Evolutionary conservation across 2,329 filamentous ascomycete species (phyloP), one percentile per base, ranked within the genome.

Genomic region (Boeremia lycopersici): DNA sequence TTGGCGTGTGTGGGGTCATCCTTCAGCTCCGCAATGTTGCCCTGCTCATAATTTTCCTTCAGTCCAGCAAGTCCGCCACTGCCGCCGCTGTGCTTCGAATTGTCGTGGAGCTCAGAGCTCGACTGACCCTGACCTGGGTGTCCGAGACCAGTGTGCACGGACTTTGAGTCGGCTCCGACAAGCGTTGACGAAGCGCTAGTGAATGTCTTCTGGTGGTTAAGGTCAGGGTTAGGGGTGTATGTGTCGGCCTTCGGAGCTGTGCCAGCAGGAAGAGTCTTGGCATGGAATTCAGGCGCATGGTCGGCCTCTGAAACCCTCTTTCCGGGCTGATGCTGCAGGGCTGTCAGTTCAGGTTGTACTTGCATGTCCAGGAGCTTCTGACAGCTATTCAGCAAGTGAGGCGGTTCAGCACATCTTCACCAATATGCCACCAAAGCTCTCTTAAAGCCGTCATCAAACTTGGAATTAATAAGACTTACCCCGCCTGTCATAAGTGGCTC

Each of bases 271-370:
- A 86, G 75, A 1, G 80, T 81, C 70, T 91, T 62, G 23, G 84
- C 82, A 64, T 82, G 78, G 78, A 89, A 91, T 67, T 87, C 17
- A 85, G 85, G 11, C 74, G 68, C 23, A 77, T 76, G 48, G 13
- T 51, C 88, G 86, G 61, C 85, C 84, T 59, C 79, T 77, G 53
- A 56, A 12, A 85, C 81, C 57, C 84, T 81, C 62, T 81, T 77
- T 47, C 88, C 88, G 3, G 83, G 81, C 68, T 85, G 79, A 73
- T 91, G 88, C 86, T 89, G 62, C 6, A 30, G n/a, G 29, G 47
- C 17, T 38, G 55, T 57, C 46, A 51, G 29, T n/a, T 57, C 46
- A 51, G 29, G n/a, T 19, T 5, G 10, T 25, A 9, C 6, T 41
- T 30, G 4, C 6, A 4, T 0, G 10, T 31, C 2, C 9, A 11